Conservation (phyloP, 148 eudicot genomes). For the Beta vulgaris region DNA sequence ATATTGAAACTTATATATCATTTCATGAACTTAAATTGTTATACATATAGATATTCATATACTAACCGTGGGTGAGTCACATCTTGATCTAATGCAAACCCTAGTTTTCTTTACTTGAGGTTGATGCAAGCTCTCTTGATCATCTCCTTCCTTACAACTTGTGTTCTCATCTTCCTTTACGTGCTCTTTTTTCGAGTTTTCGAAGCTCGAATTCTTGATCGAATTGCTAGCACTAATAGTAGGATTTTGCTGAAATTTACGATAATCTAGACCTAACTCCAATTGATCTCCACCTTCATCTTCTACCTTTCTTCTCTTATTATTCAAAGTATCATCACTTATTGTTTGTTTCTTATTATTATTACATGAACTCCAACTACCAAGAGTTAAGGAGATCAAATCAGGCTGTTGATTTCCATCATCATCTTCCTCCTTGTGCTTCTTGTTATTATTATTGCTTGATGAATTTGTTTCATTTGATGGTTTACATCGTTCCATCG, state of each 20-base stretch:
- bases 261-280: conserved; percentile 32
- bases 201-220: conserved; percentile 10
- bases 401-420: conserved; percentile 27
- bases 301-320: conserved; percentile 27
- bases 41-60: background rate
- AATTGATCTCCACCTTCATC: conserved; percentile 21
- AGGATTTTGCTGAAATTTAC: conserved; percentile 25
- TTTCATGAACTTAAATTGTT: background rate
- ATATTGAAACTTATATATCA: too few species aligned
- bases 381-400: conserved; percentile 40
- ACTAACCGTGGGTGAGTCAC: conserved; percentile 52
- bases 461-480: conserved; percentile 8
- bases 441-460: background rate
- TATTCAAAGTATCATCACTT: conserved; percentile 14
- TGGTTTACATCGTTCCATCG: conserved; percentile 3
- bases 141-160: conserved; percentile 25
- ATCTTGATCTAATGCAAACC: conserved; percentile 54
- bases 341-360: conserved; percentile 15
- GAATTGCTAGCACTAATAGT: conserved; percentile 5
- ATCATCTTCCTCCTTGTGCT: conserved; percentile 1
- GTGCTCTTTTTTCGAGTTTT: conserved; percentile 11
- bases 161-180: conserved; percentile 18
- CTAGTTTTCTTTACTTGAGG: conserved; percentile 54
- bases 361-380: conserved; percentile 28
- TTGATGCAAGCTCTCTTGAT: conserved; percentile 33